Evolutionary conservation across 257 asterid genomes (phyloP).

Genomic region (Knoxia roxburghii): DNA sequence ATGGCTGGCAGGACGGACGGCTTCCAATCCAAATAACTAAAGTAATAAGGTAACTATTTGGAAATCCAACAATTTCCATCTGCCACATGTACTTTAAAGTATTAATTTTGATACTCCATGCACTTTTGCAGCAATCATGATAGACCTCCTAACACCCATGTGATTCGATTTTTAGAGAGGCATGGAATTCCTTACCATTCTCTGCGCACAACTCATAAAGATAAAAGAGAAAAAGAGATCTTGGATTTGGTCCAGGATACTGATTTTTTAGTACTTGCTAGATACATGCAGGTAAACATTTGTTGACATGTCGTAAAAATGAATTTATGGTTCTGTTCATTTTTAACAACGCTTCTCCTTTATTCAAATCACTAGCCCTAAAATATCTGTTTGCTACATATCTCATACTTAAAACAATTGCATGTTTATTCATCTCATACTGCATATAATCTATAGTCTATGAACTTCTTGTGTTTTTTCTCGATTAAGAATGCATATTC

Average conservation of each 20-base stretch:
- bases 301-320: background rate
- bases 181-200: conserved; percentile 82
- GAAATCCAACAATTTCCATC: conserved; percentile 6
- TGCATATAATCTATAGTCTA: background rate
- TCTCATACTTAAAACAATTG: background rate
- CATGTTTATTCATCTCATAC: conserved; percentile 4
- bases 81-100: conserved; percentile 13
- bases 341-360: background rate
- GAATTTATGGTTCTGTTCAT: background rate
- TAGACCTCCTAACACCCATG: conserved; percentile 81
- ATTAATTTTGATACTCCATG: conserved; percentile 12
- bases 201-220: conserved; percentile 35
- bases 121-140: conserved; percentile 66
- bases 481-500: too few species aligned
- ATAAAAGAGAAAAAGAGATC: conserved; percentile 59
- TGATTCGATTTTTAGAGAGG: conserved; percentile 77
- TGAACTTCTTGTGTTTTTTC: background rate
- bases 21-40: conserved; percentile 77
- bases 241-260: conserved; percentile 73
- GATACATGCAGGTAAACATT: conserved; percentile 88
- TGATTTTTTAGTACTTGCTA: conserved; percentile 86
- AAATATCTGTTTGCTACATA: background rate
- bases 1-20: conserved; percentile 82
- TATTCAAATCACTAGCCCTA: background rate
- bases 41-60: conserved; percentile 57